Base-by-base conservation (phyloP, 257 asterid genomes). In the Eustoma russellianum region DNA sequence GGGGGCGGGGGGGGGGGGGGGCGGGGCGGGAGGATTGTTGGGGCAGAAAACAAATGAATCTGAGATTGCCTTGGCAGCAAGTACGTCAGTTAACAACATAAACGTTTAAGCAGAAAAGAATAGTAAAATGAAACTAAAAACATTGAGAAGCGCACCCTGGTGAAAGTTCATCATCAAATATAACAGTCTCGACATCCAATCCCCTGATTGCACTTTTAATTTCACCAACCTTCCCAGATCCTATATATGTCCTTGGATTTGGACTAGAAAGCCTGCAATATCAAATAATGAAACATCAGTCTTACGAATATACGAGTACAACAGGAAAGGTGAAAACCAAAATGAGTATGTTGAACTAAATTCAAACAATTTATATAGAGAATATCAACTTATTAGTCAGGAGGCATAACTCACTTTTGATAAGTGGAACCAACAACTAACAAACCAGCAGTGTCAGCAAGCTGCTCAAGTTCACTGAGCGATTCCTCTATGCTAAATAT, bases 381-480 rank as follows among this genome's bases (percentile, higher is more conserved):
- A 33, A 57, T 56, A 53, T 57, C 48, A 57, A 14, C 28, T 13
- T 9, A 41, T 48, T n/a, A 16, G 8, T 16, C 14, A 9, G 8
- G 55, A 9, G 1, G 17, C 13, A 47, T 12, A 33, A 65, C 93
- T 68, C 66, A 87, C 98, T 81, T 92, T 64, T 92, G 97, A 74
- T 73, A 67, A 28, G 97, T 92, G 51, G 98, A 87, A 66, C 86
- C 98, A 72, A 83, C 94, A 72, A 87, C 90, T 47, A 35, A 61
- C 47, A 92, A 77, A 56, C 98, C 98, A 70, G 98, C 98, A 18
- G 97, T 92, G 43, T 92, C 98, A 66, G 98, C 98, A 46, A 92
- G 80, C 79, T 92, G 98, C 49, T 78, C 81, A 61, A 92, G 77
- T 76, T 92, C 98, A 46, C 67, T 72, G 17, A 92, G 93, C 17